These are phyloP conservation scores for Kodamaea sp. DNA, from an alignment of 1,139 yeast genomes.

Conservation along the genomic window DNA sequence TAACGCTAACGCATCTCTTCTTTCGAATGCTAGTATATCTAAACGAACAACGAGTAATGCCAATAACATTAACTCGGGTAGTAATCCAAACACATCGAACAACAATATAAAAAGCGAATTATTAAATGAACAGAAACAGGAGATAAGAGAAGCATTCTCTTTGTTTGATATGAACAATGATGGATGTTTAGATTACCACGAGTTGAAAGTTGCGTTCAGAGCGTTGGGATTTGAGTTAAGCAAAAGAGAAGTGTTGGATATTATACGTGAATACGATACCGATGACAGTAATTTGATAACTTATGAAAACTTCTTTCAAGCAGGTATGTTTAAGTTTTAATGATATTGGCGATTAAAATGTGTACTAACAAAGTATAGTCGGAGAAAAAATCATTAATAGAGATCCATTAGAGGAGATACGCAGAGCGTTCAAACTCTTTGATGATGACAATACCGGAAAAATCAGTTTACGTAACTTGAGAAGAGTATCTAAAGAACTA, in stretches of 20 bases:
- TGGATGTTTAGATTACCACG: constrained; percentile 88
- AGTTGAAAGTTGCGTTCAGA: constrained; percentile 83
- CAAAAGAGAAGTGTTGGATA: constrained; percentile 75
- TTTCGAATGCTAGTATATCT: constrained; percentile 3
- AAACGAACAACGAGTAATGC: constrained; percentile 1
- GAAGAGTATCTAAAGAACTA: constrained; percentile 87
- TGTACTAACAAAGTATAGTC: constrained; percentile 43
- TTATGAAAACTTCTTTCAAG: constrained; percentile 76
- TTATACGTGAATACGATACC: constrained; percentile 78
- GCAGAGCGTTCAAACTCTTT: constrained; percentile 84
- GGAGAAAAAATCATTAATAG: constrained; percentile 75
- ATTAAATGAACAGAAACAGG: constrained; percentile 86
- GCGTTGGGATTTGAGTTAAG: constrained; percentile 89
- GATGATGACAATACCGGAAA: constrained; percentile 89
- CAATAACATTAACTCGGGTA: constrained; percentile 1
- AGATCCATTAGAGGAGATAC: constrained; percentile 90
- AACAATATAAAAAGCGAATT: constrained; percentile 56
- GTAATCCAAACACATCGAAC: constrained; percentile 2
- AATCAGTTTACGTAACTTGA: constrained; percentile 74
- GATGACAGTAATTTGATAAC: constrained; percentile 70
- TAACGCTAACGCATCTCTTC: constrained; percentile 4
- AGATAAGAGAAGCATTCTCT: constrained; percentile 89
- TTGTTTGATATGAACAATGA: constrained; percentile 92
- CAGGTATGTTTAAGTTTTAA: constrained; percentile 42
- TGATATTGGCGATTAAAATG: not conserved